Conservation (phyloP, 805 yeast genomes). For the Suhomyces prunicola region DNA sequence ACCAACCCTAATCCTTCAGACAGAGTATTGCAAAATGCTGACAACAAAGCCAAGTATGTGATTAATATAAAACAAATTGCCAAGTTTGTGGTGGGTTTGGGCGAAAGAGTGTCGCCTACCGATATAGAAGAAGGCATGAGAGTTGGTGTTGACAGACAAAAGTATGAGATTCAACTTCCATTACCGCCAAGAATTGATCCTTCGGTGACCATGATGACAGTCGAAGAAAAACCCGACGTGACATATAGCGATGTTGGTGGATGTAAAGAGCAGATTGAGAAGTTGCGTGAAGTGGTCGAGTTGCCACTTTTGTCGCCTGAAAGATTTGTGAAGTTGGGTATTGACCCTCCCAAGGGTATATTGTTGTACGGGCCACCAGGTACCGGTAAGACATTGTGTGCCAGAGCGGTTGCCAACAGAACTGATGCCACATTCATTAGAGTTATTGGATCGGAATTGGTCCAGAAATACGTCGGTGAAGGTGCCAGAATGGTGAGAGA, state of each 20-base stretch:
- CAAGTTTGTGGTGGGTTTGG: constrained; percentile 93
- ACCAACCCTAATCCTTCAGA: constrained; percentile 32
- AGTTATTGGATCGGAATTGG: constrained; percentile 97
- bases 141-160: constrained; percentile 97
- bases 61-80: constrained; percentile 98
- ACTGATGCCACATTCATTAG: constrained; percentile 98
- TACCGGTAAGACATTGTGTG: constrained; percentile 97
- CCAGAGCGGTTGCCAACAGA: constrained; percentile 98
- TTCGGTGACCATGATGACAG: constrained; percentile 99
- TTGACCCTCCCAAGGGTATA: constrained; percentile 99
- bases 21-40: constrained; percentile 52
- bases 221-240: constrained; percentile 98
- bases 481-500: constrained; percentile 99
- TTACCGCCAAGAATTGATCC: constrained; percentile 98
- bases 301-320: constrained; percentile 92
- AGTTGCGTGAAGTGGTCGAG: constrained; percentile 93
- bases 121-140: constrained; percentile 99
- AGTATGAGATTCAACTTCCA: constrained; percentile 95
- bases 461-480: constrained; percentile 98
- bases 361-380: constrained; percentile 98
- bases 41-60: constrained; percentile 87
- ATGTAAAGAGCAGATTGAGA: constrained; percentile 96
- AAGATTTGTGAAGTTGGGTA: constrained; percentile 93
- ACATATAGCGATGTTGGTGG: constrained; percentile 99
- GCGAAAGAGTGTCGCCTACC: constrained; percentile 96